A percentile compares a stretch with the other conserved stretches of the same genome.
Conservation (phyloP, 2,329 filamentous ascomycete species). For the Epichloe gansuensis region DNA sequence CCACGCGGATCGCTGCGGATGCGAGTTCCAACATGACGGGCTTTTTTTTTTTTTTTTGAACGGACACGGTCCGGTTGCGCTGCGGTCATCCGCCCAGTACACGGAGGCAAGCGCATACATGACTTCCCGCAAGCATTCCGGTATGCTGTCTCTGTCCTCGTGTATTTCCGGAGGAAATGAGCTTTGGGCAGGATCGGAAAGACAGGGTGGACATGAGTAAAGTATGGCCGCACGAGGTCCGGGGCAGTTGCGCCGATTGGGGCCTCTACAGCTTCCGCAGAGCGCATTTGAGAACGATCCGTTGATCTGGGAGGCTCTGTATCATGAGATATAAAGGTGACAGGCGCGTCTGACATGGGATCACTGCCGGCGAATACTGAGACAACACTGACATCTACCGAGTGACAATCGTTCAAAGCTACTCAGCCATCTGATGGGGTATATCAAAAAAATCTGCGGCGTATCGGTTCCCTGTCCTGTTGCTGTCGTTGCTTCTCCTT, state of each 20-base stretch:
- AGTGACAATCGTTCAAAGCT: not conserved
- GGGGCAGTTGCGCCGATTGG: not conserved
- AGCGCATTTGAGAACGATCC: not conserved
- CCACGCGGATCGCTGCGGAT: conserved; percentile 29
- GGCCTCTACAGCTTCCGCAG: not conserved
- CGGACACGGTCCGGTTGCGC: conserved; percentile 18
- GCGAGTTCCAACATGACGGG: conserved; percentile 28
- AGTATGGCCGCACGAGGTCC: not conserved
- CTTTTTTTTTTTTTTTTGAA: conserved; percentile 19
- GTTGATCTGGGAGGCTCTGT: not conserved
- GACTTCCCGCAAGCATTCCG: not conserved
- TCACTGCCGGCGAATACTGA: not conserved
- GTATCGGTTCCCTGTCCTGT: not conserved
- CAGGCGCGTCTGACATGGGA: not conserved
- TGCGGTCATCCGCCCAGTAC: conserved; percentile 27
- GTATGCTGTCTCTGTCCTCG: not conserved
- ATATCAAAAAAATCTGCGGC: not conserved
- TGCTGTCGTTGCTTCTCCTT: not conserved
- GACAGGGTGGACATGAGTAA: not conserved
- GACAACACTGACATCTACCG: not conserved
- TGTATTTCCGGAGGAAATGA: not conserved
- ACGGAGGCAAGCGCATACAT: conserved; percentile 8
- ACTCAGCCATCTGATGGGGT: not conserved
- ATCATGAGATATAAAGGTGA: not conserved
- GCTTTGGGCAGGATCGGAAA: not conserved